These are phyloP conservation scores for Trifolium dubium DNA, from an alignment of 306 rosid species.

Conservation along the genomic window DNA sequence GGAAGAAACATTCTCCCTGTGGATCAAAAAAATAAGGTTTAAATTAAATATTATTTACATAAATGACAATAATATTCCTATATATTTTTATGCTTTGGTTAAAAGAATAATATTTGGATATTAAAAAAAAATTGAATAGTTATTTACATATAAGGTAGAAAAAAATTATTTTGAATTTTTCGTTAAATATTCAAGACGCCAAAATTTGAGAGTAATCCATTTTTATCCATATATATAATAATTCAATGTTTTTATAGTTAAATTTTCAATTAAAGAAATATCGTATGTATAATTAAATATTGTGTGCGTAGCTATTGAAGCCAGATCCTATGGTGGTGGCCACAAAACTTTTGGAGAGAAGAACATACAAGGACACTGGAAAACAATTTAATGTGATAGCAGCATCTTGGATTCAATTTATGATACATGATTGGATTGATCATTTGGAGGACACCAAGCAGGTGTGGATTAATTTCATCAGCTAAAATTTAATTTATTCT, in stretches of 20 bases:
- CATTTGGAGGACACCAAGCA: conserved; percentile 62
- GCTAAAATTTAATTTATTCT: too few species aligned
- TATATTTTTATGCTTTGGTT: too few species aligned
- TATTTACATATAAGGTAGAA: too few species aligned
- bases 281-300: not conserved
- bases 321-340: conserved; percentile 69
- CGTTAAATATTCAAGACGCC: too few species aligned
- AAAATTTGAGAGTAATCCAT: too few species aligned
- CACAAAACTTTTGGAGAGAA: conserved; percentile 56
- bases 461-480: conserved; percentile 1
- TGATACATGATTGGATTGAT: conserved; percentile 74
- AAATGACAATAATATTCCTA: too few species aligned
- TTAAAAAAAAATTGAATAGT: too few species aligned
- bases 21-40: conserved; percentile 52
- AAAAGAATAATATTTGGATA: too few species aligned
- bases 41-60: not conserved
- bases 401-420: conserved; percentile 75
- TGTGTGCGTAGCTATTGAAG: conserved; percentile 50
- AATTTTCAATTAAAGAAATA: too few species aligned
- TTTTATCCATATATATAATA: too few species aligned
- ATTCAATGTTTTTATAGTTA: too few species aligned
- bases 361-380: conserved; percentile 51
- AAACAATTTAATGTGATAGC: conserved; percentile 69
- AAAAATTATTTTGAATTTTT: too few species aligned
- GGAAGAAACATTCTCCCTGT: conserved; percentile 64